Evolutionary conservation across 1,284 basidiomycete species (phyloP), one percentile per base, ranked within the genome.

Genomic region (Ustilago trichophora): DNA sequence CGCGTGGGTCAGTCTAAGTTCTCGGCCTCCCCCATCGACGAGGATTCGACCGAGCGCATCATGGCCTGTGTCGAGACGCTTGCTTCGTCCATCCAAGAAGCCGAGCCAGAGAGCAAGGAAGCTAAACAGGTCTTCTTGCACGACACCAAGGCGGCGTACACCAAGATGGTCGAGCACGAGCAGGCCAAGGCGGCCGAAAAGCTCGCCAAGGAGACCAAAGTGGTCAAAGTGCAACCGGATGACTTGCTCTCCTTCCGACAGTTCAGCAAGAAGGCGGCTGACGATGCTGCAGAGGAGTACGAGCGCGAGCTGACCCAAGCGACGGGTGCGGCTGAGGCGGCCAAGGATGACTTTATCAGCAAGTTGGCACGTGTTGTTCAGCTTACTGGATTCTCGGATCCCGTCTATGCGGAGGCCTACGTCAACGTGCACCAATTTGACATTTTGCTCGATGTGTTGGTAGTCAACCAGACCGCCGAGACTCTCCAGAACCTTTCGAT

Each of bases 391-490:
- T 98, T 98, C 85, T 98, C 94, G 21, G 96, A 98, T 80, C 92
- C 95, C 2, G 93, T 98, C 58, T 98, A 98, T 77, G 94, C 95
- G 6, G 96, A 99, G 82, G 95, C 95, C 1, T 94, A 94, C 75
- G 94, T 98, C 75, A 96, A 95, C 82, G 93, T 98, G 80, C 92
- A 98, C 75, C 93, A 95, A 48, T 98, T 98, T 81, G 96, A 99
- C 82, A 98, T 99, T 75, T 84, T 94, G 48, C 59, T 67, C 89
- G 95, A 98, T 77, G 93, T 98, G 16, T 86, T 99, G 5, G 88
- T 98, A 19, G 95, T 98, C 82, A 98, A 99, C 82, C 96, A 98
- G 83, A 96, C 94, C 0, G 82, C 88, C 24, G 91, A 96, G 80
- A 98, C 95, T 0, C 85, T 98, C 41, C 95, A 98, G 83, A 98